These are phyloP conservation scores for Leccinellum rugosiceps DNA, from an alignment of 768 basidiomycete genomes.

Conservation along the genomic window DNA sequence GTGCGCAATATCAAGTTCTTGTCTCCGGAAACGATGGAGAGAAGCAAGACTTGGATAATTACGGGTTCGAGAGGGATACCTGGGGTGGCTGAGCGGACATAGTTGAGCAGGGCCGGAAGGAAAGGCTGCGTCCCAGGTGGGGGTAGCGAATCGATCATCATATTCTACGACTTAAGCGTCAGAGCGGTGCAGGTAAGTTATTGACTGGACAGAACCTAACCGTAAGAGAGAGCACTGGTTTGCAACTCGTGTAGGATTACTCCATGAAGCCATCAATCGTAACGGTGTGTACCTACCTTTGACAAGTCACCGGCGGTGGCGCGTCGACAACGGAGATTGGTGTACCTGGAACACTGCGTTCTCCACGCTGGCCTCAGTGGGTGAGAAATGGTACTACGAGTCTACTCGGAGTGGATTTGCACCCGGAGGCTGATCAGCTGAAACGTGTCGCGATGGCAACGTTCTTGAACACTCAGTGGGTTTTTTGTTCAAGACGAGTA, in stretches of 20 bases:
- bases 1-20: conserved; percentile 65
- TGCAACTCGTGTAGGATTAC: conserved; percentile 7
- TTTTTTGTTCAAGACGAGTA: background rate
- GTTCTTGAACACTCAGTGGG: background rate
- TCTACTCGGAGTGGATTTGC: too few species aligned
- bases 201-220: background rate
- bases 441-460: background rate
- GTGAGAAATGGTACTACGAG: too few species aligned
- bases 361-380: background rate
- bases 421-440: background rate
- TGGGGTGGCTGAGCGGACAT: conserved; percentile 44
- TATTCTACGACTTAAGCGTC: conserved; percentile 6
- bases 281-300: background rate
- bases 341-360: background rate
- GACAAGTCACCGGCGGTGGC: conserved; percentile 4
- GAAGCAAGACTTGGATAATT: conserved; percentile 62
- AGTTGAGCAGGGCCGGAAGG: conserved; percentile 46
- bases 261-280: background rate
- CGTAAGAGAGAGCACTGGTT: conserved; percentile 19
- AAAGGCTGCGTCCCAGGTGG: conserved; percentile 44
- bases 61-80: conserved; percentile 57
- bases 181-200: background rate
- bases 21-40: conserved; percentile 60
- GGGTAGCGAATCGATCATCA: conserved; percentile 29
- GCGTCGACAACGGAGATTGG: background rate